phyloP scores from a whole-genome alignment of 768 basidiomycete species.

The Pleurotus platypus region DNA sequence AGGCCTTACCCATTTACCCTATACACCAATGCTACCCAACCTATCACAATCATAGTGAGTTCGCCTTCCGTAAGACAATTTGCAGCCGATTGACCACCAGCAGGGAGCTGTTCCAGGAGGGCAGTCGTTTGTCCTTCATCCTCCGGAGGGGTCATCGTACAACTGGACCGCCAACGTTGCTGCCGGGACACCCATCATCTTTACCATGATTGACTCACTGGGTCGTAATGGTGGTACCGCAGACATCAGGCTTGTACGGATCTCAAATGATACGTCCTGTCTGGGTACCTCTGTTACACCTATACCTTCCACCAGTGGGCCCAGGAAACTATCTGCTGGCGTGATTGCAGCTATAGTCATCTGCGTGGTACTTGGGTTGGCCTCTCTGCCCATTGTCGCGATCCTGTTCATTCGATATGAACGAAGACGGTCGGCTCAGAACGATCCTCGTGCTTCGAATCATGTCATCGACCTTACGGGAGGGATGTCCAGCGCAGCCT shows the following conservation, averaged over 20 bases:
- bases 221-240: constrained; percentile 58
- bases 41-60: constrained; percentile 52
- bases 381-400: constrained; percentile 44
- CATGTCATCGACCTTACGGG: not conserved
- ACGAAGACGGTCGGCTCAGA: not conserved
- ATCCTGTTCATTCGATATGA: constrained; percentile 41
- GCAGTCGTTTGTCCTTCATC: constrained; percentile 38
- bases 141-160: constrained; percentile 34
- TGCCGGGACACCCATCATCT: constrained; percentile 56
- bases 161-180: constrained; percentile 56
- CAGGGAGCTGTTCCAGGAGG: constrained; percentile 68
- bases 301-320: constrained; percentile 28
- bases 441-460: not conserved
- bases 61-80: not conserved
- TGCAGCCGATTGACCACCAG: not conserved
- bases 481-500: not conserved
- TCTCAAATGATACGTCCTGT: constrained; percentile 48
- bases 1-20: constrained; percentile 46
- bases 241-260: constrained; percentile 43
- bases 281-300: constrained; percentile 50
- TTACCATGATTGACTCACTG: constrained; percentile 48
- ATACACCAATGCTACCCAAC: constrained; percentile 43
- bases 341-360: constrained; percentile 51
- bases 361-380: constrained; percentile 49
- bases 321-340: constrained; percentile 32